Evolutionary conservation across 2,329 filamentous ascomycete species (phyloP), one percentile per base, ranked within the genome.

Genomic region (Coniochaeta prunicola): DNA sequence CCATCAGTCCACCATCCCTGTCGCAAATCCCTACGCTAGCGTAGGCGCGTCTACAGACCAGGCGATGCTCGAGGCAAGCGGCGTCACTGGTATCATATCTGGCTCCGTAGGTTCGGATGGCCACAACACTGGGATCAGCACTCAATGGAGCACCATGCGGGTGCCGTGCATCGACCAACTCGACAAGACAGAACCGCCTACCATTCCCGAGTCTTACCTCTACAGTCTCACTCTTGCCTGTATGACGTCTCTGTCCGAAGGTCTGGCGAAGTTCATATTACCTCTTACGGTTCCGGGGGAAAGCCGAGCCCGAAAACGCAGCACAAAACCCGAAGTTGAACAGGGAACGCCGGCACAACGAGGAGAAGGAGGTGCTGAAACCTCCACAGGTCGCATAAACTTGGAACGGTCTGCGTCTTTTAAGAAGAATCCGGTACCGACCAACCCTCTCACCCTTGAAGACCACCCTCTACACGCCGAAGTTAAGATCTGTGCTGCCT

Each of bases 131-230:
- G 92, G 91, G 9, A 92, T 99, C 68, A 96, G 92, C 73, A 86
- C 83, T 3, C 90, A 96, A 68, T 97, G 92, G 92, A 99, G 94
- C 71, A 83, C 88, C 13, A 83, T 96, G 61, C 85, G 91, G 56
- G 89, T 92, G 12, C 88, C 92, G 5, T 96, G 91, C 68, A 91
- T 97, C 61, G 94, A 99, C 66, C 91, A 96, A 63, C 83, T 97
- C 21, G 94, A 99, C 74, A 99, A 97, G 71, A 84, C 86, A 0
- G 92, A 96, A 54, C 83, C 93, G 0, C 92, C 93, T 4, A 66
- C 78, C 0, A 83, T 96, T 24, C 94, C 94, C 0, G 93, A 97
- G 61, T 96, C 94, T 0, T 99, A 99, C 67, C 82, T 96, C 8
- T 97, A 97, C 73, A 91, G 89, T 62, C 78, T 99, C 54, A 90